phyloP scores from a whole-genome alignment of 805 yeast species.

The Metschnikowia borealis region DNA sequence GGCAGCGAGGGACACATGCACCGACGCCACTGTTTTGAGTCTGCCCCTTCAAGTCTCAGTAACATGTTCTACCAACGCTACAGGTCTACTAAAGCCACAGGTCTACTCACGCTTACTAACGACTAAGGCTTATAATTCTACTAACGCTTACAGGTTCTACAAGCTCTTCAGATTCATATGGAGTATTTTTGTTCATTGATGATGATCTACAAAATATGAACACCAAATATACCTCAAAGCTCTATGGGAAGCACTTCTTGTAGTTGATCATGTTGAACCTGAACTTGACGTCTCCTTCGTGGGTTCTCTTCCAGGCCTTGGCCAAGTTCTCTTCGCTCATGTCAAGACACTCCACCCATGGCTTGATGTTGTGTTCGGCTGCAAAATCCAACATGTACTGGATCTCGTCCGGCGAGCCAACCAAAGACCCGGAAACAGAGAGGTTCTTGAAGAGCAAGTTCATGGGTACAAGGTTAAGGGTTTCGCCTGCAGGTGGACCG shows the following conservation, averaged over 20 bases:
- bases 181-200: too few relatives aligned
- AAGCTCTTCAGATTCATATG: too few relatives aligned
- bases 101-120: too few relatives aligned
- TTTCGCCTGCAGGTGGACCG: slow-evolving; percentile 9
- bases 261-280: slow-evolving; percentile 10
- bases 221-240: too few relatives aligned
- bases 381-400: slow-evolving; percentile 11
- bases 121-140: too few relatives aligned
- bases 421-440: slow-evolving; percentile 7
- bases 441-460: slow-evolving; percentile 7
- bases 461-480: slow-evolving; percentile 3
- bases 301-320: slow-evolving; percentile 8
- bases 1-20: neutral
- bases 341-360: slow-evolving; percentile 12
- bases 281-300: slow-evolving; percentile 10
- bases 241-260: slow-evolving; percentile 7
- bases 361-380: slow-evolving; percentile 8
- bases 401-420: slow-evolving; percentile 9
- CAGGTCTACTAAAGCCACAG: neutral
- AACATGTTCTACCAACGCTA: too few relatives aligned
- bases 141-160: neutral
- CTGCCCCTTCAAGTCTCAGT: too few relatives aligned
- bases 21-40: neutral
- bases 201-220: too few relatives aligned
- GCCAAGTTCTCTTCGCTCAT: slow-evolving; percentile 9